Base-by-base conservation (phyloP, 2,329 filamentous ascomycete species). In the Pyrenophora tritici-repentis region DNA sequence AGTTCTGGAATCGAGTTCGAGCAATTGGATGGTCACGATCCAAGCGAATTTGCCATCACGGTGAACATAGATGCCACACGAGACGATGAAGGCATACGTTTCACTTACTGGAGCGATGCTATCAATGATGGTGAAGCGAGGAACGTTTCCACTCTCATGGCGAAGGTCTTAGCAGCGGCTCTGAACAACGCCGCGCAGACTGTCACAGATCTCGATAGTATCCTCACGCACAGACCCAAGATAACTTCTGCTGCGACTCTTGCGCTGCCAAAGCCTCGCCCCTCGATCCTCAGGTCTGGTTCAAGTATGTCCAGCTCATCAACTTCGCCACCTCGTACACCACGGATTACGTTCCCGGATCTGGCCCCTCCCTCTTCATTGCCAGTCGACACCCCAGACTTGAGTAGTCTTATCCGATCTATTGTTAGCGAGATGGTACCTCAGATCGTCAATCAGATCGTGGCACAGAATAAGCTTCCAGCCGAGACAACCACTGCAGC, bases 371-470 rank as follows among this genome's bases (percentile, higher is more conserved):
- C 47, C 12, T 18, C 40, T 14, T 31, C 54, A 10, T 13, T 43
- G 18, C 16, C 49, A 20, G 7, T 48, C 7, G 60, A 50, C 12
- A 51, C 50, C 10, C 61, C 63, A 3, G 68, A 71, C 46, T 68
- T 62, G 67, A 59, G 51, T 22, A 60, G 42, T 34, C 61, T 71
- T 29, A 67, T 71, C 20, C 59, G 66, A 3, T 65, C 63, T 2
- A 71, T 71, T 37, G 66, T 71, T 4, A 65, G 60, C 39, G 68
- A 71, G 33, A 65, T 70, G 59, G 67, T 71, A 4, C 67, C 67
- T 17, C 63, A 71, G 29, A 68, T 71, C 31, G 65, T 71, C 2
- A 64, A 66, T 17, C 67, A 69, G 36, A 59, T 71, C 2, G 50
- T 71, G 7, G 44, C 61, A 10, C 69, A 68, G 44, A 68, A 69